A percentile compares a stretch with the other conserved stretches of the same genome.
These are phyloP conservation scores for Daedaleopsis sinensis DNA, from an alignment of 768 basidiomycete species.

Conservation along the genomic window DNA sequence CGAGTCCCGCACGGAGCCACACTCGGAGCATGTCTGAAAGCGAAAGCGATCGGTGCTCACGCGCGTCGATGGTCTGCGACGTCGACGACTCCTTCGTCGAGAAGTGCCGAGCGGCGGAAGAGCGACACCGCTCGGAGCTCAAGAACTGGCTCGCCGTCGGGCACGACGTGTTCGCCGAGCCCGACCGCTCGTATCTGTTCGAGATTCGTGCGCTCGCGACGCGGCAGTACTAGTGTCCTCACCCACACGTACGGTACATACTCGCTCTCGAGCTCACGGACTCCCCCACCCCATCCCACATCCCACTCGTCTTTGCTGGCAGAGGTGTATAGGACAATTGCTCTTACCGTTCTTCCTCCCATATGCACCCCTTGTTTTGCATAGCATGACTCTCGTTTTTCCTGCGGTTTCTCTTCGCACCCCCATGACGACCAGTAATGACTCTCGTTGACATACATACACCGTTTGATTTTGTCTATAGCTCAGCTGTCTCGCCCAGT, in stretches of 20 bases:
- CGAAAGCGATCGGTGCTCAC: conserved; percentile 77
- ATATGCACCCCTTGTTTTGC: conserved; percentile 2
- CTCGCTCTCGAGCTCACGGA: conserved; percentile 9
- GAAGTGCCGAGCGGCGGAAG: conserved; percentile 75
- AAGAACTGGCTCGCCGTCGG: conserved; percentile 64
- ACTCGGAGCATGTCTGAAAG: conserved; percentile 73
- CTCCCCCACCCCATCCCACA: conserved; percentile 6
- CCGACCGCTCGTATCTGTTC: conserved; percentile 68
- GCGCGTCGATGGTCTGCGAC: conserved; percentile 78
- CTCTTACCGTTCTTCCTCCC: not conserved
- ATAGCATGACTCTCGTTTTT: conserved; percentile 3
- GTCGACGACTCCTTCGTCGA: conserved; percentile 76
- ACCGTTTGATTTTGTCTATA: not conserved
- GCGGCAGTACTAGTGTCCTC: conserved; percentile 64
- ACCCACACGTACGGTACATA: not conserved
- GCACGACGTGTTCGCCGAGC: conserved; percentile 35
- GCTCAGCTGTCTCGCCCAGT: not conserved
- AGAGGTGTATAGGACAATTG: conserved; percentile 19
- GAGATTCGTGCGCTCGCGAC: conserved; percentile 87
- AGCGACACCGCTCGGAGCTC: conserved; percentile 82
- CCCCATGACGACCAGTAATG: conserved; percentile 17
- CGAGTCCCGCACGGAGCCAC: conserved; percentile 65
- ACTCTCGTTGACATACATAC: conserved; percentile 9
- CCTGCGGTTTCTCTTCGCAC: not conserved
- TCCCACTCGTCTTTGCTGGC: conserved; percentile 4